Conservation (phyloP, 306 rosid species). For the Myrica gale region DNA sequence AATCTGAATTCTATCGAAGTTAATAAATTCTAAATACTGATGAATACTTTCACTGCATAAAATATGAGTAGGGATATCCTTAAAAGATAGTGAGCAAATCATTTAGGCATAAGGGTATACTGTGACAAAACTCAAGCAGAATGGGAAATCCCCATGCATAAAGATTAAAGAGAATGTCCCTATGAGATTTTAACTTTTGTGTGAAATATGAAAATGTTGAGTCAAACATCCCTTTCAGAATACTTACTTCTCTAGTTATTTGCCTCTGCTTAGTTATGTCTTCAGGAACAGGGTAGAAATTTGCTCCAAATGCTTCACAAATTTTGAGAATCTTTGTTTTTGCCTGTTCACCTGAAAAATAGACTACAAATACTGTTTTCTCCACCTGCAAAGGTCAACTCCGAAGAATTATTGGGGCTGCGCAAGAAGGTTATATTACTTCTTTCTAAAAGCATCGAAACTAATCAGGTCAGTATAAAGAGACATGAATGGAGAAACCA, state of each 20-base stretch:
- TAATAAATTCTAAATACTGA: slow-evolving; percentile 1
- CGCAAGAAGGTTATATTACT: slow-evolving; percentile 21
- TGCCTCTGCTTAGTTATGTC: slow-evolving; percentile 86
- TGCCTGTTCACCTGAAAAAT: slow-evolving; percentile 97
- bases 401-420: slow-evolving; percentile 22
- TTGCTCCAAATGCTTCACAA: slow-evolving; percentile 97
- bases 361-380: slow-evolving; percentile 89
- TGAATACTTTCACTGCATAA: background rate
- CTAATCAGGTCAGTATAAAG: background rate
- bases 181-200: slow-evolving; percentile 5
- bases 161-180: slow-evolving; percentile 23
- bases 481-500: slow-evolving; percentile 19
- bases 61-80: background rate
- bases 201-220: background rate
- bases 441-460: slow-evolving; percentile 25
- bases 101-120: background rate
- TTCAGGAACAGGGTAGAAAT: slow-evolving; percentile 97
- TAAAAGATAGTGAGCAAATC: slow-evolving; percentile 15
- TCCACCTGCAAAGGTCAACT: slow-evolving; percentile 68
- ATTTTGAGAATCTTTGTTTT: slow-evolving; percentile 90
- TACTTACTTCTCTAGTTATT: slow-evolving; percentile 87
- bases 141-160: background rate
- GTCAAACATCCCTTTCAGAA: slow-evolving; percentile 14
- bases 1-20: slow-evolving; percentile 12
- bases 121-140: background rate